Base-by-base conservation (phyloP, 2,329 filamentous ascomycete genomes). In the Colletotrichum sansevieriae region DNA sequence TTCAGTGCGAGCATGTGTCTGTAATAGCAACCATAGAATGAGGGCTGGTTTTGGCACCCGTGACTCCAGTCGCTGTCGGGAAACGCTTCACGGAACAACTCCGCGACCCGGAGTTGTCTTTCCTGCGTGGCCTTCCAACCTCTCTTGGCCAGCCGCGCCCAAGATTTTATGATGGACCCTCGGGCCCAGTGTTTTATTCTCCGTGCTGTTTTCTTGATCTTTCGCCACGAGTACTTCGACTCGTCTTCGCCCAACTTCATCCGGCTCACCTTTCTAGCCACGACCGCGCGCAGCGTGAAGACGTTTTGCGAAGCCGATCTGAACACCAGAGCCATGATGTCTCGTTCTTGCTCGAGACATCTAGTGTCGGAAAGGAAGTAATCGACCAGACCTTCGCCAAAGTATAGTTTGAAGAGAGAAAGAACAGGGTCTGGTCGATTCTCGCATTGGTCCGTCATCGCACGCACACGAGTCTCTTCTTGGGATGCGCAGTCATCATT, bases 271-370 rank as follows among this genome's bases (percentile, higher is more conserved):
- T 44, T 47, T 11, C 8, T 18, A 25, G 57, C 57, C 18, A 60
- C 44, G 4, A n/a, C 29, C 12, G 15, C 33, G 8, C 57, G 43
- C 20, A 60, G 12, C n/a, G 44, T n/a, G 20, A 35, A 47, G 4
- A 60, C 41, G 4, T 43, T 25, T 15, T 60, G 57, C 7, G 57
- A 25, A 15, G 25, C 44, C 8, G 57, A 44, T 13, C 46, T 49
- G 0, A 49, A 49, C 11, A 49, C 49, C n/a, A 47, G 57, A 9
- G 18, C 46, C 57, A 60, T 60, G 7, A 47, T 44, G 4, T 60
- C 29, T 15, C 7, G 46, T 18, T 60, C 10, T 25, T 22, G 46
- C n/a, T 22, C 25, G 1, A 15, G 3, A 18, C 10, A n/a, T 5
- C 39, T 47, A 25, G 33, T 5, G 15, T 39, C 20, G 8, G 29